A percentile compares a stretch with the other conserved stretches of the same genome.
phyloP scores from a whole-genome alignment of 495 filamentous ascomycete species.

The Xylaria nigripes region DNA sequence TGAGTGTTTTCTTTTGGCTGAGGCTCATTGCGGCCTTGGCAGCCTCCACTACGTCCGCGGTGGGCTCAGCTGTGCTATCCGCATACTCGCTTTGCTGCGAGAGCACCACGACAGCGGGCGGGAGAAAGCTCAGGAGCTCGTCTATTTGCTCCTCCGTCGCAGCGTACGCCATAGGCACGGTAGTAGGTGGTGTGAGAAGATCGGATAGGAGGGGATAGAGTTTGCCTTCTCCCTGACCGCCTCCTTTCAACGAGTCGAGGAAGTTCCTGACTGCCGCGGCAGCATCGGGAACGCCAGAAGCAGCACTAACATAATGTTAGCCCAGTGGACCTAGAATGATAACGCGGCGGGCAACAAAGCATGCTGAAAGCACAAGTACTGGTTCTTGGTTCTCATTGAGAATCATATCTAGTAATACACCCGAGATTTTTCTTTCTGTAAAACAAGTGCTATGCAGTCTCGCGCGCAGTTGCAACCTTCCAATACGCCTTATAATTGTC shows the following conservation, averaged over 20 bases:
- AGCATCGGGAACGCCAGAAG: slow-evolving; percentile 41
- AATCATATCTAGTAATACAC: slow-evolving; percentile 26
- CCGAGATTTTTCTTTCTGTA: slow-evolving; percentile 7
- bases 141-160: slow-evolving; percentile 59
- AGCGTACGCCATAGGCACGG: slow-evolving; percentile 65
- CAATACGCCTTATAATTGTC: slow-evolving; percentile 26
- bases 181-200: slow-evolving; percentile 66
- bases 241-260: slow-evolving; percentile 69
- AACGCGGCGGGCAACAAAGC: neutral
- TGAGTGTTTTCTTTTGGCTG: slow-evolving; percentile 70
- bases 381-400: slow-evolving; percentile 21
- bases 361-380: slow-evolving; percentile 11
- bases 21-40: slow-evolving; percentile 66
- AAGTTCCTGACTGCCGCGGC: slow-evolving; percentile 75
- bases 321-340: slow-evolving; percentile 11
- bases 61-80: slow-evolving; percentile 47
- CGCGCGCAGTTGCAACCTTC: slow-evolving; percentile 18
- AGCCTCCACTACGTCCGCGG: slow-evolving; percentile 56
- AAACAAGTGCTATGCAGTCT: slow-evolving; percentile 22
- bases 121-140: slow-evolving; percentile 66
- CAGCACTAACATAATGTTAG: slow-evolving; percentile 36
- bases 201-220: slow-evolving; percentile 80
- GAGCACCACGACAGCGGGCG: slow-evolving; percentile 57
- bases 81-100: slow-evolving; percentile 53
- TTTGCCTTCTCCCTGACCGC: slow-evolving; percentile 45